Percentiles rank a stretch among this genome's conserved stretches.
Conservation (phyloP, 208 protist genomes). For the Acanthamoeba culbertsoni region DNA sequence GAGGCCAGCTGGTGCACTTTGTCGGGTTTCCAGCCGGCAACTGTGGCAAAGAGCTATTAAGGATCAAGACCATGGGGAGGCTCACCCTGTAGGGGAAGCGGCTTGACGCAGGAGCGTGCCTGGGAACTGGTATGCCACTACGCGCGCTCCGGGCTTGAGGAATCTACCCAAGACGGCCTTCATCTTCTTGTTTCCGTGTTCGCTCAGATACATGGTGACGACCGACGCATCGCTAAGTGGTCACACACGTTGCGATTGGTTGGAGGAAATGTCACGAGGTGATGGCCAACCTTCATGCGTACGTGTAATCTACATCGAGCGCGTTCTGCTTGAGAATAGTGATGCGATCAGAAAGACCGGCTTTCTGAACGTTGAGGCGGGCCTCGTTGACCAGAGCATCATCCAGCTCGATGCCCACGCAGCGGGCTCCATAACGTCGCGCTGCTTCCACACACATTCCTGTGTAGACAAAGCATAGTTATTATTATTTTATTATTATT, state of each 20-base stretch:
- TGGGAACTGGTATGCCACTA: conserved; percentile 6
- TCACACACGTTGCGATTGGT: too few species aligned
- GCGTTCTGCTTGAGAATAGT: conserved; percentile 25
- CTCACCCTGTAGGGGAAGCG: too few species aligned
- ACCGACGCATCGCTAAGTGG: not conserved
- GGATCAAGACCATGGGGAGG: too few species aligned
- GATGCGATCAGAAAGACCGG: not conserved
- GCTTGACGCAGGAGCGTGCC: not conserved
- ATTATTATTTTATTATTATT: not conserved
- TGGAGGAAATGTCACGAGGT: too few species aligned
- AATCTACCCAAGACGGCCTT: not conserved
- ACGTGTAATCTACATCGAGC: conserved; percentile 7
- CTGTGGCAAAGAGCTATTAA: not conserved
- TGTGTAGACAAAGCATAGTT: not conserved
- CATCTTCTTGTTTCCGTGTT: conserved; percentile 38
- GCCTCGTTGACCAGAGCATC: not conserved
- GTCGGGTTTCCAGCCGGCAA: not conserved
- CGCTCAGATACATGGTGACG: conserved; percentile 27
- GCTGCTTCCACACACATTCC: not conserved
- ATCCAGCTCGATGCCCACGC: conserved; percentile 15
- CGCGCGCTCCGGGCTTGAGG: not conserved
- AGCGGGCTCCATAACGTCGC: not conserved
- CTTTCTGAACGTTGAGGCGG: not conserved
- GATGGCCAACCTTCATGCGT: too few species aligned
- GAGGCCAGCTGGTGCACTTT: not conserved